phyloP scores from a whole-genome alignment of 345 rosid species.

The Eucalyptus erythrocorys region DNA sequence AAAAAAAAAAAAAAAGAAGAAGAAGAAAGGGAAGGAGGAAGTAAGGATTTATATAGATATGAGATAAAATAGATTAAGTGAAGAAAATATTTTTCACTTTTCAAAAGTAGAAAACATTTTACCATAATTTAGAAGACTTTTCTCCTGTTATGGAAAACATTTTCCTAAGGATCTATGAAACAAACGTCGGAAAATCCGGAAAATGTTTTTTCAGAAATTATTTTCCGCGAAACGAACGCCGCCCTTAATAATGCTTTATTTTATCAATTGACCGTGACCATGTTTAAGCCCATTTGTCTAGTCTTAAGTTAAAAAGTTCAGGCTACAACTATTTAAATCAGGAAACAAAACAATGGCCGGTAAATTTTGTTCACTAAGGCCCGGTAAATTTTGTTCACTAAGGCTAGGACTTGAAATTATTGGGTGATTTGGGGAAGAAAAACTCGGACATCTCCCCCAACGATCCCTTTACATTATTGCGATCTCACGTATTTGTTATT shows the following conservation, averaged over 20 bases:
- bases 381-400: neutral
- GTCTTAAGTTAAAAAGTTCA: neutral
- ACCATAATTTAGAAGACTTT: too few species aligned
- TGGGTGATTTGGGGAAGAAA: neutral
- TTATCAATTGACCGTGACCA: neutral
- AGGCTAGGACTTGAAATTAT: neutral
- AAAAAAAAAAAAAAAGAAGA: too few species aligned
- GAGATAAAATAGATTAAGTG: too few species aligned
- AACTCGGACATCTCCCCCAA: neutral
- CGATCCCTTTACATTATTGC: neutral
- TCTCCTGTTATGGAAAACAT: too few species aligned
- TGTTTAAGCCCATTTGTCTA: neutral
- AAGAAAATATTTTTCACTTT: too few species aligned
- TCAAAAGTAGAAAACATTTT: too few species aligned
- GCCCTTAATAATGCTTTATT: neutral
- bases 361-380: neutral
- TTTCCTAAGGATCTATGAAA: too few species aligned
- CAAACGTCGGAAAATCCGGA: too few species aligned
- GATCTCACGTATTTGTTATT: neutral
- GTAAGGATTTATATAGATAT: too few species aligned
- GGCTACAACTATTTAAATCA: neutral
- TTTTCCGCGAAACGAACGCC: too few species aligned
- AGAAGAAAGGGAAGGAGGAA: too few species aligned
- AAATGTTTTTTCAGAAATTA: too few species aligned
- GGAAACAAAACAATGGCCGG: neutral